Base-by-base conservation (phyloP, 371 early-diverging fungal species). In the Rhizomucor miehei region DNA sequence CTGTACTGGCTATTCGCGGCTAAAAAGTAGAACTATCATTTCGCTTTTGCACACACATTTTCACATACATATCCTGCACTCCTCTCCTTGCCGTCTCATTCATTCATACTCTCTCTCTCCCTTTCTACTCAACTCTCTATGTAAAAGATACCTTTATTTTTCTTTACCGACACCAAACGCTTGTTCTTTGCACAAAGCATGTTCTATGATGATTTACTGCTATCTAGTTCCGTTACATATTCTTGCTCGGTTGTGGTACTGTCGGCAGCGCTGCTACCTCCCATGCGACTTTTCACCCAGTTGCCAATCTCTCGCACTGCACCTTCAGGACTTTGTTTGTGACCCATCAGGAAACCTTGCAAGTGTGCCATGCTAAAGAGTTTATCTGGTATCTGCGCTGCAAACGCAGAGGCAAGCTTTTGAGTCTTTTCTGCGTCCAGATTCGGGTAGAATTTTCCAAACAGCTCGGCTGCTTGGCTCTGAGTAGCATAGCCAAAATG, bases 401-500 rank as follows among this genome's bases (percentile, higher is more conserved):
- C 71, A 63, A 87, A 85, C 20, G 51, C 50, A 0, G 51, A 25
- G 4, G 85, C 79, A 21, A 85, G 44, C 34, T 43, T 29, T 19
- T 57, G 62, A 9, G 67, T 59, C 34, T 62, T 43, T 19, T 57
- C 52, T 4, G 46, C 24, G 16, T 52, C 36, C 9, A 64, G 23
- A 11, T 41, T 21, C 13, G 71, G 71, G 29, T 68, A 71, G 23
- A 83, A 80, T 50, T 78, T 80, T 17, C 64, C 62, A 61, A 81
- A 81, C 52, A 79, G 60, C 34, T 81, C 80, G 34, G 76, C 63
- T 17, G 91, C 87, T 73, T 96, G 94, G 36, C 67, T 57, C 19
- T 64, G 66, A 0, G 88, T 85, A 0, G 90, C 93, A 54, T 90
- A 81, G 52, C 90, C 98, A 60, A 99, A 82, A 44, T 84, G 81